Evolutionary conservation across 2,329 filamentous ascomycete species (phyloP).

Genomic region (Parastagonospora nodorum): DNA sequence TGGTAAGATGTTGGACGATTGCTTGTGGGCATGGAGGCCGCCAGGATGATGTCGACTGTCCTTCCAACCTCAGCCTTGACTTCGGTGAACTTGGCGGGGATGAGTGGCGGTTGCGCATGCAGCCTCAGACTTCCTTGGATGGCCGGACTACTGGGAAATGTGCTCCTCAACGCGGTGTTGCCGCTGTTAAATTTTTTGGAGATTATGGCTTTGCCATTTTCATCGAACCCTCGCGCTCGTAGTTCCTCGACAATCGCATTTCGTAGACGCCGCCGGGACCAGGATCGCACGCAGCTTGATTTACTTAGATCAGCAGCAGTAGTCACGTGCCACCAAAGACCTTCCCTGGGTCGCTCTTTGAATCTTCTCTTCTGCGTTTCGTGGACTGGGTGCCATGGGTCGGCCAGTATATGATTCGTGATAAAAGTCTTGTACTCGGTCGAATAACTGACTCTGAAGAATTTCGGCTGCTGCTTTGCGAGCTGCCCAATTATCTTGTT

Average conservation of each 20-base stretch:
- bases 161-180: conserved; percentile 5
- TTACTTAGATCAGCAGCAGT: conserved; percentile 29
- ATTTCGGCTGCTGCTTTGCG: conserved; percentile 15
- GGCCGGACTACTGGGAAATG: conserved; percentile 6
- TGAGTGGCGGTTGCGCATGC: conserved; percentile 21
- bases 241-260: conserved; percentile 39
- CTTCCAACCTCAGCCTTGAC: conserved; percentile 27
- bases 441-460: conserved; percentile 30
- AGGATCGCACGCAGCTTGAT: conserved; percentile 38
- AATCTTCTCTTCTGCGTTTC: conserved; percentile 22
- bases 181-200: background rate
- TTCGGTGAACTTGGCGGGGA: conserved; percentile 35
- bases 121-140: conserved; percentile 35
- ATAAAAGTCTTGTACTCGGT: conserved; percentile 30
- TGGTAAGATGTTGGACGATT: background rate
- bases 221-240: conserved; percentile 30
- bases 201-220: conserved; percentile 29
- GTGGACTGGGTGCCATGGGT: conserved; percentile 34
- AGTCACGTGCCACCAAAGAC: conserved; percentile 42
- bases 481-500: conserved; percentile 14
- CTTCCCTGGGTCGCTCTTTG: conserved; percentile 23
- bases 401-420: conserved; percentile 23
- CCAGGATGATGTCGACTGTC: conserved; percentile 16
- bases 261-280: conserved; percentile 36
- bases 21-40: conserved; percentile 1